Conservation (phyloP, 257 asterid genomes). For the Agastache rugosa region DNA sequence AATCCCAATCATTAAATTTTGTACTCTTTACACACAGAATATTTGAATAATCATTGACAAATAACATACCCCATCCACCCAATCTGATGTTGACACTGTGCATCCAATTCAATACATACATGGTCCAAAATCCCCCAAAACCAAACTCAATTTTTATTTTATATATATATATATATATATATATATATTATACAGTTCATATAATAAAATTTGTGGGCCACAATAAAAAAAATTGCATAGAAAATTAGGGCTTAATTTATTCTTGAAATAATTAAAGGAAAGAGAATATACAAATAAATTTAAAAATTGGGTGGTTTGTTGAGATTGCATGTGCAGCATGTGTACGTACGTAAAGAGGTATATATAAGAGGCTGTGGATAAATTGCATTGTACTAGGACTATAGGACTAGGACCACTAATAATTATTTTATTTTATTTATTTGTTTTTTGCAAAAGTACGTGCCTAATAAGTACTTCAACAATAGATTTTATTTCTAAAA, state of each 20-base stretch:
- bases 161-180: neutral
- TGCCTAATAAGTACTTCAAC: constrained; percentile 9
- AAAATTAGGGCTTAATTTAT: neutral
- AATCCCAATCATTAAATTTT: constrained; percentile 49
- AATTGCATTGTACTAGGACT: constrained; percentile 40
- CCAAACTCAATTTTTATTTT: neutral
- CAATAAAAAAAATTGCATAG: neutral
- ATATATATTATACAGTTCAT: constrained; percentile 22
- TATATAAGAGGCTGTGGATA: constrained; percentile 38
- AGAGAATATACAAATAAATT: neutral
- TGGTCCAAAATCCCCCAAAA: constrained; percentile 32
- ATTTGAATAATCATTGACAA: constrained; percentile 39
- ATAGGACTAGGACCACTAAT: constrained; percentile 40
- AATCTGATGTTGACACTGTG: constrained; percentile 44
- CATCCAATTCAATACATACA: neutral
- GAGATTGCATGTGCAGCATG: constrained; percentile 54
- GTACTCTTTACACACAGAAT: constrained; percentile 38
- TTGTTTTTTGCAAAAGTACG: neutral
- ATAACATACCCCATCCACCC: constrained; percentile 47
- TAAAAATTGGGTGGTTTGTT: constrained; percentile 36
- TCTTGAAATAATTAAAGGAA: neutral
- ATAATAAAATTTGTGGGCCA: constrained; percentile 33
- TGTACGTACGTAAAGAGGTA: constrained; percentile 40
- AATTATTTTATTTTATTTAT: neutral
- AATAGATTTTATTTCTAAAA: constrained; percentile 17